Evolutionary conservation across 305 asterid genomes (phyloP).

Genomic region (Fraxinus floribunda): DNA sequence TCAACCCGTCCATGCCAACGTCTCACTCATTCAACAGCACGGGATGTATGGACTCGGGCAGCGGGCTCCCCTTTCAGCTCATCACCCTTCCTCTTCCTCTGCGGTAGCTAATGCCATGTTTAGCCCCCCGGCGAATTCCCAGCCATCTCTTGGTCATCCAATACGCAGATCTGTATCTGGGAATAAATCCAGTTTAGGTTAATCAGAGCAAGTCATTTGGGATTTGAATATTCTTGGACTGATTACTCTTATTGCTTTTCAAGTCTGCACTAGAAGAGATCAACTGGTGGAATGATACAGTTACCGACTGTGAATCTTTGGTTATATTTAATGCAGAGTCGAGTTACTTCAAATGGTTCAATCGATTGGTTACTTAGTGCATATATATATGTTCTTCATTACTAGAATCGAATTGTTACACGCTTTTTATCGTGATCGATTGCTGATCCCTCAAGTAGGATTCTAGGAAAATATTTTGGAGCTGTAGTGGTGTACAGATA

Average conservation of each 20-base stretch:
- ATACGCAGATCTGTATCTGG: conserved; percentile 69
- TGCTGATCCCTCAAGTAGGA: conserved; percentile 28
- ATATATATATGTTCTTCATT: not conserved
- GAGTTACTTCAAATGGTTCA: conserved; percentile 23
- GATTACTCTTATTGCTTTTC: conserved; percentile 8
- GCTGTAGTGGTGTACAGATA: conserved; percentile 27
- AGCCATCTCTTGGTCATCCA: conserved; percentile 54
- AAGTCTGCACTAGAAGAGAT: conserved; percentile 22
- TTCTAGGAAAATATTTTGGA: conserved; percentile 37
- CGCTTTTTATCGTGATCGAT: conserved; percentile 27
- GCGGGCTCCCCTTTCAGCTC: conserved; percentile 68
- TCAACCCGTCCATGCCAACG: conserved; percentile 66
- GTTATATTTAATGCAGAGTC: conserved; percentile 20
- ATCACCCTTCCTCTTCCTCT: conserved; percentile 65
- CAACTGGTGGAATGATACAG: conserved; percentile 22
- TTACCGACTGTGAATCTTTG: conserved; percentile 20
- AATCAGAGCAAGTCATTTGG: conserved; percentile 17
- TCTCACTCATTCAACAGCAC: conserved; percentile 63
- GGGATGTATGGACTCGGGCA: conserved; percentile 70
- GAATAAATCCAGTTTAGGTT: conserved; percentile 68
- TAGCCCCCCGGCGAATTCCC: conserved; percentile 51
- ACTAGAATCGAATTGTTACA: conserved; percentile 14
- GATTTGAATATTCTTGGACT: conserved; percentile 20
- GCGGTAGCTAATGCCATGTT: conserved; percentile 49
- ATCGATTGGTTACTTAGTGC: conserved; percentile 20